A percentile compares a stretch with the other conserved stretches of the same genome.
Evolutionary conservation across 225 moss, liverwort and hornwort genomes (phyloP).

Genomic region (Polytrichum formosum): DNA sequence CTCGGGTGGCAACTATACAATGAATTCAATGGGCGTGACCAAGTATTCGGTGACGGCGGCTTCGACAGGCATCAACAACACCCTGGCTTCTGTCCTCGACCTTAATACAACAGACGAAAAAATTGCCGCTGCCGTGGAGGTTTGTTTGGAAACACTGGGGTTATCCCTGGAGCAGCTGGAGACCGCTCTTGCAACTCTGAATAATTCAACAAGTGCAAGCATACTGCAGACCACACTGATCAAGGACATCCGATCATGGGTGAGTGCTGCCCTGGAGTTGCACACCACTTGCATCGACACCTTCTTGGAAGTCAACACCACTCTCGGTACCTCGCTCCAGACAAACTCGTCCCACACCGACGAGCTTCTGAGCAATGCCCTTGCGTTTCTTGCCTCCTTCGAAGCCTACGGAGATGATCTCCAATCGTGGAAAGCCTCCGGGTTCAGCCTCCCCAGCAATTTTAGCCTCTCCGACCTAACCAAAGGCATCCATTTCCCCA

Average conservation of each 20-base stretch:
- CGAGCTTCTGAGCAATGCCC: constrained; percentile 12
- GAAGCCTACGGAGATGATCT: constrained; percentile 22
- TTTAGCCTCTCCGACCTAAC: constrained; percentile 18
- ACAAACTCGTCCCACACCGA: not conserved
- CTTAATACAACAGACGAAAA: constrained; percentile 16
- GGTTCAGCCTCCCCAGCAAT: constrained; percentile 24
- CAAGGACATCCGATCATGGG: constrained; percentile 33
- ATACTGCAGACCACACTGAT: not conserved
- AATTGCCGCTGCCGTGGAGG: constrained; percentile 23
- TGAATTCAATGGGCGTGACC: constrained; percentile 29
- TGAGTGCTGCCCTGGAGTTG: constrained; percentile 44
- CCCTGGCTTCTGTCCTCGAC: constrained; percentile 7
- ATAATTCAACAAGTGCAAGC: not conserved
- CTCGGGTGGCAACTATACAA: constrained; percentile 10
- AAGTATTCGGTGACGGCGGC: constrained; percentile 16
- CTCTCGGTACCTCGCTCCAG: not conserved
- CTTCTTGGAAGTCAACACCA: constrained; percentile 3
- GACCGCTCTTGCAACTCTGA: constrained; percentile 6
- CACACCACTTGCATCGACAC: constrained; percentile 25
- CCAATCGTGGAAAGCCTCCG: constrained; percentile 21
- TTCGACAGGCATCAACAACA: constrained; percentile 28
- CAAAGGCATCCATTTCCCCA: constrained; percentile 13
- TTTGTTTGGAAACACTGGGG: constrained; percentile 25
- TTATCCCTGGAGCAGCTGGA: constrained; percentile 30
- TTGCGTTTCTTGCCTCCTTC: constrained; percentile 14